Evolutionary conservation across 2,329 filamentous ascomycete species (phyloP), one percentile per base, ranked within the genome.

Genomic region (Phialophora expanda): DNA sequence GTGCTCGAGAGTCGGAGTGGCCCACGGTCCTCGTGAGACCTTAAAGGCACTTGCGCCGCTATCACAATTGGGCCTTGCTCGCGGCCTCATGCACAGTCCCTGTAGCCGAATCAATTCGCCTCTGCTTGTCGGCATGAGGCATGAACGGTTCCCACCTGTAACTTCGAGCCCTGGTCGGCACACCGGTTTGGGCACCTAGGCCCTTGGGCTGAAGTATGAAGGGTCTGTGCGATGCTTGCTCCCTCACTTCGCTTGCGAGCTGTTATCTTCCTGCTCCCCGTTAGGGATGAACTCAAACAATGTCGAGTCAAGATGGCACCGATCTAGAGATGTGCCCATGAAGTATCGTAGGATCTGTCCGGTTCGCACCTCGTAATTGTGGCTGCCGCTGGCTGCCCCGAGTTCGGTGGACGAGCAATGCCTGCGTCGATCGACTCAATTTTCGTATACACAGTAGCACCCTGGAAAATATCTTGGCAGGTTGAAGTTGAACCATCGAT

Each of bases 61-160:
- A 28, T 55, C 24, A 55, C 53, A 55, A 22, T 32, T 34, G n/a
- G 24, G 28, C 38, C 38, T 41, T 14, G 38, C 38, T 41, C 38
- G 17, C 38, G 14, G 17, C 3, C n/a, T 55, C 53, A 55, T 55
- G 53, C 53, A 55, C 12, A 4, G n/a, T 28, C 24, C 24, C 53
- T 34, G 22, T 20, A 30, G 28, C 53, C 53, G 53, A 32, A 55
- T 30, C 48, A 32, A 55, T 55, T 34, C 28, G 53, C 53, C 53
- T 63, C 14, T 44, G 28, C 28, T 51, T 54, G 24, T 61, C 66
- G 66, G 60, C 58, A 57, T 66, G 56, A 61, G 59, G 64, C 66
- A 68, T 68, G 66, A 68, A 68, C 66, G 55, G 66, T 66, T 67
- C 62, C 65, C 61, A 61, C 61, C 60, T 55, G 24, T 28, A 20